Base-by-base conservation (phyloP, 2,329 filamentous ascomycete genomes). In the Arachnomyces sp. region DNA sequence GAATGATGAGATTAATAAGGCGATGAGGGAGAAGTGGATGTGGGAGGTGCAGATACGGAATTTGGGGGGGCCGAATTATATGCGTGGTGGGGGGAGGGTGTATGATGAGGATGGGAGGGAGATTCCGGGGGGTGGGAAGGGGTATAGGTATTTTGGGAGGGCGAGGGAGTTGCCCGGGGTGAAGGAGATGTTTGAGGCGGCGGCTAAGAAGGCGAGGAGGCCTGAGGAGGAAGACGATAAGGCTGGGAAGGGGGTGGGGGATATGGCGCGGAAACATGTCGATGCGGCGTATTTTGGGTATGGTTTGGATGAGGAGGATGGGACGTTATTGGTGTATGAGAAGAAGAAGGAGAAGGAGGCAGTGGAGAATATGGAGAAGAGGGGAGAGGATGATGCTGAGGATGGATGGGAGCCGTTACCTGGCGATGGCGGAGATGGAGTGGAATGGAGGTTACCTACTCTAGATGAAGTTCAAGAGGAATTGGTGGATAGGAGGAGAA, bases 1-100 rank as follows among this genome's bases (percentile, higher is more conserved):
- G 59, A 98, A 98, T 69, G 92, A 98, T 64, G 92, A 98, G 67
- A 94, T 98, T 73, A 98, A 98, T 73, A 94, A 94, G 68, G 76
- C 94, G 47, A 95, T 98, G 86, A 81, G 88, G 49, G 92, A 98
- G 71, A 98, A 98, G 67, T 88, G 93, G 74, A 89, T 94, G 76
- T 98, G 92, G 92, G 92, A 98, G 71, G 79, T 92, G 53, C 88
- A 95, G 66, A 95, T 98, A 52, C 77, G 89, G 43, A 93, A 94
- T 56, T 63, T 96, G 16, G 92, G 92, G n/a, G 92, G 92, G 2
- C 92, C 92, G 20, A 96, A 96, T 65, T 98, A 96, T 63, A 94
- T 92, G 83, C 75, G 88, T 36, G 77, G 77, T 3, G 76, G 74
- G 0, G 79, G 72, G 20, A 78, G 79, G 49, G 73, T 84, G 36